Evolutionary conservation across 163 green algal species (phyloP), one percentile per base, ranked within the genome.

Genomic region (Scenedesmus sp.): DNA sequence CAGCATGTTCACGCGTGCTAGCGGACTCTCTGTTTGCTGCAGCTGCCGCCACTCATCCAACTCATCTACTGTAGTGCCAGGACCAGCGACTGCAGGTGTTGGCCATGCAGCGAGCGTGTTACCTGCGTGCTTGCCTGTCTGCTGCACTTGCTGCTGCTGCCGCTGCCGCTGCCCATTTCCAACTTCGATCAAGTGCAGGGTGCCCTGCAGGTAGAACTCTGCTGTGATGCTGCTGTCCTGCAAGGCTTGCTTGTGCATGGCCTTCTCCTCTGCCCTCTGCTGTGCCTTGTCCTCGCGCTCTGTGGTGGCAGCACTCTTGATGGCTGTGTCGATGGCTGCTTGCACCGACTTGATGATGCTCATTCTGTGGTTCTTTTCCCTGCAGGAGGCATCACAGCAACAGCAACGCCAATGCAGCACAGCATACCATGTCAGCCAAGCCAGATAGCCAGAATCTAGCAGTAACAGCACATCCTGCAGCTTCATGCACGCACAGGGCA

Each of bases 271-370:
- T 79, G 20, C 70, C 7, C 70, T 23, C 70, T 79, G 70, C 70
- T 79, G 70, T 79, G 70, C 23, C 13, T 23, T 79, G 70, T 79
- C 23, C 23, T 79, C 70, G 46, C 13, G 70, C 5, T 79, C 70
- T 79, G 70, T 79, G 70, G 20, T 79, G 70, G 70, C 70, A 79
- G 70, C 70, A 79, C 70, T 79, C 70, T 79, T 52, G 70, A 79
- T 79, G 23, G 70, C 70, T 52, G 70, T 79, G 70, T 79, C 70
- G 46, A 79, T 79, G 23, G 70, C 70, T 79, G 70, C 70, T 13
- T 79, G 70, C 70, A 79, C 70, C 13, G 70, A 79, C 70, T 79
- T 79, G 70, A 79, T 52, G 70, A 79, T 79, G 70, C 70, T 79
- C 70, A 79, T 79, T 4, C 70, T 52, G 70, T 79, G 70, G 20